A percentile compares a stretch with the other conserved stretches of the same genome.
Conservation (phyloP, 495 filamentous ascomycete species). For the Neurospora sp. region DNA sequence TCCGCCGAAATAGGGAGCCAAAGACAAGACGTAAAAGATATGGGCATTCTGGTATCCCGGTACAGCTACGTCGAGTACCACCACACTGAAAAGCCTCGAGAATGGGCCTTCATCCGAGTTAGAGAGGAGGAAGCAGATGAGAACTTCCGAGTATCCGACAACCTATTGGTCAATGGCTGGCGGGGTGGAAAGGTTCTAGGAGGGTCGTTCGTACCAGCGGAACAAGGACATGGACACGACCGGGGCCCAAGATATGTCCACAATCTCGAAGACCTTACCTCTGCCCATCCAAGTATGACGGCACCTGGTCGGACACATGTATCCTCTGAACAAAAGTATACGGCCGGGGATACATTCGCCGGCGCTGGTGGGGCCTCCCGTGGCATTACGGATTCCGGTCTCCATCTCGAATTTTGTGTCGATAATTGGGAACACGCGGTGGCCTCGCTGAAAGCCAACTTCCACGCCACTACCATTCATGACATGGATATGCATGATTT, state of each 20-base stretch:
- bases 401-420: conserved; percentile 50
- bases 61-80: conserved; percentile 21
- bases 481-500: conserved; percentile 41
- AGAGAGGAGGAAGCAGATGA: conserved; percentile 14
- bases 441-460: conserved; percentile 51
- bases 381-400: conserved; percentile 54
- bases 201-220: conserved; percentile 21
- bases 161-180: conserved; percentile 24
- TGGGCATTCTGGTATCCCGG: conserved; percentile 30
- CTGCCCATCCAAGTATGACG: too few relatives aligned
- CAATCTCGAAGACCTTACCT: background rate
- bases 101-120: conserved; percentile 22
- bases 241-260: background rate
- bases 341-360: conserved; percentile 62
- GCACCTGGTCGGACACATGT: background rate
- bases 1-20: background rate
- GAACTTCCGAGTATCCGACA: background rate
- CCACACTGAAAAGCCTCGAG: conserved; percentile 13
- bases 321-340: conserved; percentile 37
- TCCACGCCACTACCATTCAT: conserved; percentile 33
- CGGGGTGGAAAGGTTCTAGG: conserved; percentile 28
- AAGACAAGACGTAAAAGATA: conserved; percentile 12
- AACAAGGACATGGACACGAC: background rate
- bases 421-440: conserved; percentile 50
- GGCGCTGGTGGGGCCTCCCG: conserved; percentile 68